Percentiles rank a stretch among this genome's conserved stretches.
These are phyloP conservation scores for Magnusiomyces suaveolens DNA, from an alignment of 1,139 yeast species.

Conservation along the genomic window DNA sequence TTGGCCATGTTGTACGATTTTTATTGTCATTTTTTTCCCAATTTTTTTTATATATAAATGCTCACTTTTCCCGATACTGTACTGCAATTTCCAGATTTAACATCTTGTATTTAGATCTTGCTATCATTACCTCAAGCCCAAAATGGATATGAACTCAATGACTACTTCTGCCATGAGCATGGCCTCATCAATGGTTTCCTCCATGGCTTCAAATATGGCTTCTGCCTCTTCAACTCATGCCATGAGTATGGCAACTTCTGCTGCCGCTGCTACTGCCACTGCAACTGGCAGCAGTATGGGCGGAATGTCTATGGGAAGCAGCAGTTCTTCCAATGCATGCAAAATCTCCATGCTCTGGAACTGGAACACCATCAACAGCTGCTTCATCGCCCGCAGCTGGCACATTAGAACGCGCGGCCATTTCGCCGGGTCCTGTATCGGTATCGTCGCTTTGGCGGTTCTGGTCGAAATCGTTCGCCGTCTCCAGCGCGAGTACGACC, in stretches of 20 bases:
- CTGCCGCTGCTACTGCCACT: conserved; percentile 13
- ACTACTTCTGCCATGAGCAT: conserved; percentile 7
- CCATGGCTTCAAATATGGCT: no score
- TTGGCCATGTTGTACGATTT: no score
- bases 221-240: no score
- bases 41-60: no score
- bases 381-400: conserved; percentile 58
- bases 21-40: no score
- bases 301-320: conserved; percentile 21
- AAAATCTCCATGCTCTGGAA: conserved; percentile 43
- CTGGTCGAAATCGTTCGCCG: conserved; percentile 51
- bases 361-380: conserved; percentile 52
- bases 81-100: neutral
- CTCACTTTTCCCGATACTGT: no score
- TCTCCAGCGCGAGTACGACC: conserved; percentile 47
- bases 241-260: conserved; percentile 13
- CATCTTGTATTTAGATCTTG: neutral
- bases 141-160: neutral
- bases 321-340: conserved; percentile 20
- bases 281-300: conserved; percentile 14
- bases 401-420: conserved; percentile 49
- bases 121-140: neutral
- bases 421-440: conserved; percentile 65
- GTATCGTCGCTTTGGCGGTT: conserved; percentile 49
- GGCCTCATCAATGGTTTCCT: conserved; percentile 5